These are phyloP conservation scores for Mucor saturninus DNA, from an alignment of 371 early-diverging fungal genomes.

Conservation along the genomic window DNA sequence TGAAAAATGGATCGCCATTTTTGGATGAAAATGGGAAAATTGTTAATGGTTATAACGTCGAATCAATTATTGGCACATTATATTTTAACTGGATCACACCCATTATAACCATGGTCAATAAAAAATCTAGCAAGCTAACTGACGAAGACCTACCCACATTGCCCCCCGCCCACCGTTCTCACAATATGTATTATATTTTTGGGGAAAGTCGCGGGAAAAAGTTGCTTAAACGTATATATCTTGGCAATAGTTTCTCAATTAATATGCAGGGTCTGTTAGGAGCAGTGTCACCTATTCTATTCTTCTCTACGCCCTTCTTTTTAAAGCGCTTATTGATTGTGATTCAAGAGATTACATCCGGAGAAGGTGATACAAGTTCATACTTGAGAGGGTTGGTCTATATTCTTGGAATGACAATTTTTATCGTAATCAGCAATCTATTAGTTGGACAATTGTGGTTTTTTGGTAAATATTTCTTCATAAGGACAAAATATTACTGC, in stretches of 20 bases:
- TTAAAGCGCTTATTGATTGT: conserved; percentile 36
- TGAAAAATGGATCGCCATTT: conserved; percentile 33
- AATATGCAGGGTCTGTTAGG: conserved; percentile 27
- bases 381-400: conserved; percentile 42
- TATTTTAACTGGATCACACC: conserved; percentile 35
- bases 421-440: conserved; percentile 36
- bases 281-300: conserved; percentile 26
- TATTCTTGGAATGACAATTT: conserved; percentile 38
- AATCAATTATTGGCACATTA: conserved; percentile 33
- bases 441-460: conserved; percentile 54
- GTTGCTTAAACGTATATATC: conserved; percentile 29
- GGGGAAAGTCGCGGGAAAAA: conserved; percentile 23
- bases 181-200: conserved; percentile 34
- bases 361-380: conserved; percentile 3
- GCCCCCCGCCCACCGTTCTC: conserved; percentile 31
- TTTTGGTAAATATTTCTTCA: conserved; percentile 31
- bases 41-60: conserved; percentile 16
- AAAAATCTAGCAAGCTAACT: conserved; percentile 20
- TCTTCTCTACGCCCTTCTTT: conserved; percentile 42
- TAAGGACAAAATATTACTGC: neutral
- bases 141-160: conserved; percentile 41
- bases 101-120: conserved; percentile 29
- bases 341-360: conserved; percentile 32
- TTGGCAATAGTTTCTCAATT: conserved; percentile 32
- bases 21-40: conserved; percentile 35